Base-by-base conservation (phyloP, 2,329 filamentous ascomycete genomes). In the Talaromyces pinophilus region DNA sequence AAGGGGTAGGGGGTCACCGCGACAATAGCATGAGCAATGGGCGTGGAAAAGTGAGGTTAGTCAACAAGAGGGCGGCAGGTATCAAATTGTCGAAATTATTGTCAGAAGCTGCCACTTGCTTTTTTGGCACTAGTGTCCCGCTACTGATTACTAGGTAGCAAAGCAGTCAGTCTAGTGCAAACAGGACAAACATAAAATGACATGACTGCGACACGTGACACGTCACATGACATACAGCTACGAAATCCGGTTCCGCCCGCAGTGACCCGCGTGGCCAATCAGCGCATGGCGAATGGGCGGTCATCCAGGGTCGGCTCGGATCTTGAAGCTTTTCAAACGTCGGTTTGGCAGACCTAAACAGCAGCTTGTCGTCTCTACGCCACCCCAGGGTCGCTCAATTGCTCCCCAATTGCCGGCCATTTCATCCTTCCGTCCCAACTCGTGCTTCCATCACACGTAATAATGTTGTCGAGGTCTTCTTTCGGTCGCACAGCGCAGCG, bases 1-100 rank as follows among this genome's bases (percentile, higher is more conserved):
- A 91, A 87, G 88, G 85, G 79, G 82, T 83, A 84, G 81, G 10
- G 80, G 88, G 83, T 92, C 94, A 91, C 85, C 88, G 85, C 42
- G 40, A 62, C 42, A 40, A 55, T 46, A 38, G 68, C 70, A 38
- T 69, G 52, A 57, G 17, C 60, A 50, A 60, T 54, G 42, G 22
- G 38, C 33, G 63, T n/a, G 42, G 65, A 35, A 35, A 55, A 60
- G 57, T 42, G 22, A 55, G 22, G 38, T 6, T 17, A 46, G 10
- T 46, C 22, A 30, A 46, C 25, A n/a, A n/a, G 57, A 60, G 42
- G 42, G 15, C 6, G 30, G 40, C 28, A 28, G 11, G 11, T 48
- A 52, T 64, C 69, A 65, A 60, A 44, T 28, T 64, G 67, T 70
- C 64, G 66, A 61, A 64, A 59, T 38, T 54, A 22, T 66, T 63